phyloP scores from a whole-genome alignment of 2,329 filamentous ascomycete genomes.

The Pezicula neosporulosa region DNA sequence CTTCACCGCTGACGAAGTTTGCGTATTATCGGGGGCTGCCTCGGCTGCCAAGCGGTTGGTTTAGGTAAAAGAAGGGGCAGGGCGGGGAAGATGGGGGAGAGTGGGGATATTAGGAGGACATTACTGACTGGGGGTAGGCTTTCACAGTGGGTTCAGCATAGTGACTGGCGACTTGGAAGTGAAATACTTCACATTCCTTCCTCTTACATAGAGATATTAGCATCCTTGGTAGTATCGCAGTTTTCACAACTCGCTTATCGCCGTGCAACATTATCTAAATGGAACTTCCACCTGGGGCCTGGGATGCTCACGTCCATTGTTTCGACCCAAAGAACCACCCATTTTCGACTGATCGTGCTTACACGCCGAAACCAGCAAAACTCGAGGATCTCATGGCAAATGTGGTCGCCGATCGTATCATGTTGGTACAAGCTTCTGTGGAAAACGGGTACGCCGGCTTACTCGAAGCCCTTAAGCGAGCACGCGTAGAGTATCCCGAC shows the following conservation, averaged over 20 bases:
- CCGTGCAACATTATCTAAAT: not conserved
- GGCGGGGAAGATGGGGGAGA: no score
- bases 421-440: not conserved
- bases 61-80: no score
- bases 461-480: not conserved
- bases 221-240: no score
- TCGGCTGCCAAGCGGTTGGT: no score
- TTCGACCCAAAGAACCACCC: not conserved
- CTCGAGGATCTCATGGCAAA: not conserved
- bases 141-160: no score
- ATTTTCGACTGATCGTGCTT: not conserved
- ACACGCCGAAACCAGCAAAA: not conserved
- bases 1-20: no score
- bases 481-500: not conserved
- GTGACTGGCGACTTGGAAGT: no score
- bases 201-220: no score
- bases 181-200: no score
- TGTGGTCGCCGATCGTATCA: not conserved
- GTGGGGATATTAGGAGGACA: no score
- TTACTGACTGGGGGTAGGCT: no score
- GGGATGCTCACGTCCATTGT: not conserved
- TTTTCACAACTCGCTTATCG: not conserved
- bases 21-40: no score
- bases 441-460: not conserved
- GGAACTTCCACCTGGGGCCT: not conserved